These are phyloP conservation scores for Brachypodium distachyon DNA, from an alignment of 202 grass and related monocot genomes.

Conservation along the genomic window DNA sequence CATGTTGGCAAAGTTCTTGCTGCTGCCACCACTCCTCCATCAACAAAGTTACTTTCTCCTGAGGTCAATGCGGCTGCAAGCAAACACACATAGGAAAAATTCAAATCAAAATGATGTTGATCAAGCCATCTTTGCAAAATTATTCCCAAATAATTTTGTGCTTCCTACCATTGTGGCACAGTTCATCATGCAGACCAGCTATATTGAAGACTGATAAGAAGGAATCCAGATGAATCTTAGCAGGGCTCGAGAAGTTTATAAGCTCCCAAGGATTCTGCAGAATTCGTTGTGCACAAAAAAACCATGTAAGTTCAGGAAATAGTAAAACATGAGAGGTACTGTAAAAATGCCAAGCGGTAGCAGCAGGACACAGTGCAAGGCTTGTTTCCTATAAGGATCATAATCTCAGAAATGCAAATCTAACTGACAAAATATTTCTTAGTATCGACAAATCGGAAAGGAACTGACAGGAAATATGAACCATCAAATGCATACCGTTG, in stretches of 20 bases:
- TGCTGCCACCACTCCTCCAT: conserved; percentile 78
- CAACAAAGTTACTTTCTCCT: conserved; percentile 55
- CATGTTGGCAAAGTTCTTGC: conserved; percentile 79
- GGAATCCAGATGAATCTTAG: conserved; percentile 87
- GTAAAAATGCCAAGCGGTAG: not conserved
- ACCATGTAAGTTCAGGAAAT: not conserved
- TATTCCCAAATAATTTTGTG: not conserved
- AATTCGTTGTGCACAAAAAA: conserved; percentile 2
- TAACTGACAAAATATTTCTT: not conserved
- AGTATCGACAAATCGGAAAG: not conserved
- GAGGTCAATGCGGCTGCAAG: conserved; percentile 44
- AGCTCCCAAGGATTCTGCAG: conserved; percentile 91
- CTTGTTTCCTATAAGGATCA: not conserved
- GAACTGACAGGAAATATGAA: not conserved
- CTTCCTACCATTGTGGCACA: conserved; percentile 76
- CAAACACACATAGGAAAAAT: not conserved
- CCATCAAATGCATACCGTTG: conserved; percentile 43
- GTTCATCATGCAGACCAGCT: conserved; percentile 70
- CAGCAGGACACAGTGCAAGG: not conserved
- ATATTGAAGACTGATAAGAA: conserved; percentile 90
- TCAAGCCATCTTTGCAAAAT: not conserved
- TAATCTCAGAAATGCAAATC: not conserved
- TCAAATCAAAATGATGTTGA: not conserved
- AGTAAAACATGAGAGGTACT: not conserved
- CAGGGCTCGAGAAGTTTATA: conserved; percentile 65